These are phyloP conservation scores for Grosmannia clavigera DNA, from an alignment of 2,329 filamentous ascomycete species.

Conservation along the genomic window DNA sequence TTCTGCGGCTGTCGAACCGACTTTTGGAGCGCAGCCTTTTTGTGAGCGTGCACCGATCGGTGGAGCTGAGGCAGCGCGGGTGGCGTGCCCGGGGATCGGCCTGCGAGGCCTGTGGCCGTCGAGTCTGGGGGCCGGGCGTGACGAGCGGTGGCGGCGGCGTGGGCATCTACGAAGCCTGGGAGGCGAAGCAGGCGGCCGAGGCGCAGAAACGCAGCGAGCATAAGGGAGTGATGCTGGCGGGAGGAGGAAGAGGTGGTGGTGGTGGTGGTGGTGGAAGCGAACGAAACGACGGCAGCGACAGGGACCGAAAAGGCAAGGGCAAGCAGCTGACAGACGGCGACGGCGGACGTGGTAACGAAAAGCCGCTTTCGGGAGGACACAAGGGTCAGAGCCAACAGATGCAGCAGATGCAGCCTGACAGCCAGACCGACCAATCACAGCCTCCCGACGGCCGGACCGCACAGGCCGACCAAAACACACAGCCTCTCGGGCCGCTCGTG, in stretches of 20 bases:
- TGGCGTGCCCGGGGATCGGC: conserved; percentile 81
- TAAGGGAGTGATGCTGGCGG: conserved; percentile 13
- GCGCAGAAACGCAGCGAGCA: conserved; percentile 26
- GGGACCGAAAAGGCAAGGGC: conserved; percentile 23
- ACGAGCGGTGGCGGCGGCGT: not conserved
- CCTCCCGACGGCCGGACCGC: conserved; percentile 28
- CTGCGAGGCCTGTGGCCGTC: conserved; percentile 72
- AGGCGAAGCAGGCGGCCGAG: conserved; percentile 43
- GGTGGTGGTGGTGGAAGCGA: too few relatives aligned
- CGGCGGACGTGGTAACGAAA: not conserved
- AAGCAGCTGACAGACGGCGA: conserved; percentile 19
- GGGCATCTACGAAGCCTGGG: conserved; percentile 72
- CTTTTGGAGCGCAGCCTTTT: conserved; percentile 86
- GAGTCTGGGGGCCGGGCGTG: conserved; percentile 82
- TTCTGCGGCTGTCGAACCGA: conserved; percentile 72
- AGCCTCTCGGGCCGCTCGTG: conserved; percentile 49
- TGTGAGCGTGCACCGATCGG: conserved; percentile 63
- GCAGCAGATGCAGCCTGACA: too few relatives aligned
- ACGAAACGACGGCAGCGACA: conserved; percentile 6
- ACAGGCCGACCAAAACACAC: not conserved
- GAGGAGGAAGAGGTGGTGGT: too few relatives aligned
- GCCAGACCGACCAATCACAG: conserved; percentile 1
- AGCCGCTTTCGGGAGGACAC: not conserved
- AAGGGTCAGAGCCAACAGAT: too few relatives aligned
- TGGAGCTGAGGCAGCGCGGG: conserved; percentile 64